phyloP scores from a whole-genome alignment of 2,329 filamentous ascomycete genomes.

The Beauveria pseudobassiana region DNA sequence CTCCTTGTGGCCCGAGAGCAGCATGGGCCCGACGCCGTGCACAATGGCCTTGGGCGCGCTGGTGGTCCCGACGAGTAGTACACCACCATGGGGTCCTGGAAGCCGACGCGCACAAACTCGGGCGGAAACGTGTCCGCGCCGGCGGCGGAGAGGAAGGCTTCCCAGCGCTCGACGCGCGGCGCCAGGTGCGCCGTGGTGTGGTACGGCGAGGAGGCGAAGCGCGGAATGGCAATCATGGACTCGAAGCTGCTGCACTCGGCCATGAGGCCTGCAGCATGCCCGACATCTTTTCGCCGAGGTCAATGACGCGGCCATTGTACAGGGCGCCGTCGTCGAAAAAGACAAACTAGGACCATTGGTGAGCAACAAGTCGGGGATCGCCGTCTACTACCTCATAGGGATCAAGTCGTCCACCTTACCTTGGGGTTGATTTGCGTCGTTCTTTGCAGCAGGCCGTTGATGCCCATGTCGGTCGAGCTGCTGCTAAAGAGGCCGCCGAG shows the following conservation, averaged over 20 bases:
- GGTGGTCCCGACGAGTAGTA: constrained; percentile 76
- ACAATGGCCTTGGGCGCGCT: constrained; percentile 82
- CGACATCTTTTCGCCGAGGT: constrained; percentile 65
- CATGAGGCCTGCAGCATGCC: constrained; percentile 59
- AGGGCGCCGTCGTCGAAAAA: constrained; percentile 76
- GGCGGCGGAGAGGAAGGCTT: constrained; percentile 31
- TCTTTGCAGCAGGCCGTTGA: constrained; percentile 67
- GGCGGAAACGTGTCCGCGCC: constrained; percentile 22
- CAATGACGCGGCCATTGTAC: constrained; percentile 70
- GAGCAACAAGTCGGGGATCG: no score
- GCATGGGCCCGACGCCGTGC: constrained; percentile 60
- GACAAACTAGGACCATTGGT: constrained; percentile 42
- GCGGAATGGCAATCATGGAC: constrained; percentile 56
- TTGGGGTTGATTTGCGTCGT: constrained; percentile 67
- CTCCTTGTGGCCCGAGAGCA: constrained; percentile 54
- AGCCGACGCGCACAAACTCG: constrained; percentile 54
- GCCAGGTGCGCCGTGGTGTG: constrained; percentile 53
- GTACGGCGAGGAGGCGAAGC: constrained; percentile 47
- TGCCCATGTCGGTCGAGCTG: constrained; percentile 76
- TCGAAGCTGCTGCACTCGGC: constrained; percentile 51
- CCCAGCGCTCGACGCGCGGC: constrained; percentile 36
- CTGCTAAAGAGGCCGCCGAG: constrained; percentile 70
- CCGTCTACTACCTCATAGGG: no score
- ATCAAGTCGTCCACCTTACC: constrained; percentile 23
- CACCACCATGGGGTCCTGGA: constrained; percentile 69